Conservation (phyloP, 768 basidiomycete genomes). For the Pisolithus microcarpus region DNA sequence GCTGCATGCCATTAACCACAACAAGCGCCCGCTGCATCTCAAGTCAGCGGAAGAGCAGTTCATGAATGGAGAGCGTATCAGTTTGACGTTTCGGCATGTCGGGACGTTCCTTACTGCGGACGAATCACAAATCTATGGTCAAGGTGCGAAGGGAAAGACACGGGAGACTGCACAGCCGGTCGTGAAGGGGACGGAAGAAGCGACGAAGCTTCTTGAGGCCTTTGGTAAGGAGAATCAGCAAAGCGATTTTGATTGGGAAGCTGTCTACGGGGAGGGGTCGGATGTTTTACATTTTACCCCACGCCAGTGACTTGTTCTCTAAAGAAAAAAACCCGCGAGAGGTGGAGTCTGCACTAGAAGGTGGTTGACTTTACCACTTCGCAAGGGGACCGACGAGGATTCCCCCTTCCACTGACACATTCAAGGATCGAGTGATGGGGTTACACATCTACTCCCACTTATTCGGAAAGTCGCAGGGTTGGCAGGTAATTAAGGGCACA, state of each 20-base stretch:
- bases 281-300: slow-evolving; percentile 57
- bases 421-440: too few species aligned
- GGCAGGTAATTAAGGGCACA: too few species aligned
- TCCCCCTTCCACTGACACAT: too few species aligned
- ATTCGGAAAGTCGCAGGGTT: too few species aligned
- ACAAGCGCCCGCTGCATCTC: slow-evolving; percentile 51
- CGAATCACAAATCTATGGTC: slow-evolving; percentile 56
- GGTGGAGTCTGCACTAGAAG: too few species aligned
- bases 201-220: slow-evolving; percentile 43
- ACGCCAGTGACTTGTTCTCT: slow-evolving; percentile 9
- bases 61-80: slow-evolving; percentile 61
- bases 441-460: too few species aligned
- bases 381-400: too few species aligned
- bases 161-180: slow-evolving; percentile 47
- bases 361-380: too few species aligned
- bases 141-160: slow-evolving; percentile 63
- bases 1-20: slow-evolving; percentile 71
- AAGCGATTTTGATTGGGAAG: slow-evolving; percentile 66
- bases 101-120: slow-evolving; percentile 62
- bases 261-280: slow-evolving; percentile 56
- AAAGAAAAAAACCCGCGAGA: too few species aligned
- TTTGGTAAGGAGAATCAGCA: slow-evolving; percentile 73
- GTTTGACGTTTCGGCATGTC: slow-evolving; percentile 72
- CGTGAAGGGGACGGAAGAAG: slow-evolving; percentile 44
- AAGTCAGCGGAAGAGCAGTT: slow-evolving; percentile 53